phyloP scores from a whole-genome alignment of 1,284 basidiomycete genomes.

The Ustilago curta region DNA sequence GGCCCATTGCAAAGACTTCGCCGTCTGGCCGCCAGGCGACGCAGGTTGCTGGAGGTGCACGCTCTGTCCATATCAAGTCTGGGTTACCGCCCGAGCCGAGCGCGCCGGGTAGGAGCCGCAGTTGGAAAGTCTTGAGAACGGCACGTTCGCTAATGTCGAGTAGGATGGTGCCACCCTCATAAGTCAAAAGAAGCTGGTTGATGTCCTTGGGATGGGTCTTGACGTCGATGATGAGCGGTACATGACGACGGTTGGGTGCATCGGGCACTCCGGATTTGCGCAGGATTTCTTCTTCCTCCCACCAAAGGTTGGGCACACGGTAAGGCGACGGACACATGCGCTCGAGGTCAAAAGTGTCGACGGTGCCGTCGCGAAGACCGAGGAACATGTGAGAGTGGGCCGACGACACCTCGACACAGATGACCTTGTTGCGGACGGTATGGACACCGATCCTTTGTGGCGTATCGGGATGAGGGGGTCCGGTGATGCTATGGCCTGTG shows the following conservation, averaged over 20 bases:
- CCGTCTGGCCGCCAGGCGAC: constrained; percentile 77
- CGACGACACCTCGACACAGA: constrained; percentile 77
- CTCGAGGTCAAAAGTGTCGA: constrained; percentile 71
- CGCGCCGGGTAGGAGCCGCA: constrained; percentile 62
- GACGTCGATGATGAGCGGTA: constrained; percentile 65
- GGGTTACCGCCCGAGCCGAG: constrained; percentile 72
- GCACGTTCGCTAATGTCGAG: constrained; percentile 60
- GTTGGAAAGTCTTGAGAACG: constrained; percentile 57
- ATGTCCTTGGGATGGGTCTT: constrained; percentile 81
- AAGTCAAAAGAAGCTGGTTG: constrained; percentile 83
- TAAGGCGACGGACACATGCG: constrained; percentile 64
- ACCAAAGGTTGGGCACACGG: constrained; percentile 75
- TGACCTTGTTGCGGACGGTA: constrained; percentile 67
- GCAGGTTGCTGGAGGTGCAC: constrained; percentile 79
- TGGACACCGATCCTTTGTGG: constrained; percentile 57
- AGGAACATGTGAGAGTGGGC: constrained; percentile 80
- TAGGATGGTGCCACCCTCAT: constrained; percentile 75
- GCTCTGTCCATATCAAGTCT: constrained; percentile 75
- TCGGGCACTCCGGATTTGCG: constrained; percentile 74
- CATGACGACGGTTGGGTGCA: constrained; percentile 70
- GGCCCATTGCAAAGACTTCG: constrained; percentile 74
- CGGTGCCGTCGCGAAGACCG: constrained; percentile 70
- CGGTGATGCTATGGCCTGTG: constrained; percentile 44
- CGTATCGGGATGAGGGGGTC: constrained; percentile 55
- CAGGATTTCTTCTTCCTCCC: constrained; percentile 77